Percentiles rank a stretch among this genome's conserved stretches.
Conservation (phyloP, 768 basidiomycete species). For the Russula sp. region DNA sequence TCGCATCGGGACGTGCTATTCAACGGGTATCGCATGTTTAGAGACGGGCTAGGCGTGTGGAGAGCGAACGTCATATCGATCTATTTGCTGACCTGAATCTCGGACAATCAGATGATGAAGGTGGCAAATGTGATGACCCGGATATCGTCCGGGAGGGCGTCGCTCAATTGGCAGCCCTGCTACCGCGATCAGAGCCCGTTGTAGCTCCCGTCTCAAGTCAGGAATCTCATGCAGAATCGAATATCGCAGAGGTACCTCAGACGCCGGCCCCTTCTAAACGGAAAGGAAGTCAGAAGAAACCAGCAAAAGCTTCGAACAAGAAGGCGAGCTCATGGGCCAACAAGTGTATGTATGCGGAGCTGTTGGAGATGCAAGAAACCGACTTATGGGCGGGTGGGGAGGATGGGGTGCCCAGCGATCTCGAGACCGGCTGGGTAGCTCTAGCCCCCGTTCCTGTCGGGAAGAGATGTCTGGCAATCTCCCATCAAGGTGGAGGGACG, state of each 20-base stretch:
- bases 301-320: constrained; percentile 25
- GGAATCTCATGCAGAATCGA: not conserved
- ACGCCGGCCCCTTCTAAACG: constrained; percentile 7
- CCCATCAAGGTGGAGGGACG: constrained; percentile 60
- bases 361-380: constrained; percentile 66
- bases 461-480: constrained; percentile 77
- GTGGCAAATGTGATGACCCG: constrained; percentile 37
- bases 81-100: constrained; percentile 55
- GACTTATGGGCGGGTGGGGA: constrained; percentile 33
- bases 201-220: not conserved
- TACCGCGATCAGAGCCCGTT: constrained; percentile 26
- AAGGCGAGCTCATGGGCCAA: constrained; percentile 68
- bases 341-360: constrained; percentile 85
- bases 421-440: constrained; percentile 75
- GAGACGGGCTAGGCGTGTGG: constrained; percentile 65
- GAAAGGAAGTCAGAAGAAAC: constrained; percentile 16
- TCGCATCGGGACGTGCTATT: constrained; percentile 7
- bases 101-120: constrained; percentile 56
- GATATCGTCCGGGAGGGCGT: constrained; percentile 44
- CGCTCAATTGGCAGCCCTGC: constrained; percentile 42
- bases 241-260: not conserved
- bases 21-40: constrained; percentile 28
- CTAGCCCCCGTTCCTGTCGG: constrained; percentile 75
- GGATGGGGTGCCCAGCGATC: constrained; percentile 67
- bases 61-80: constrained; percentile 53